Percentiles rank a stretch among this genome's conserved stretches.
Conservation (phyloP, 73 alveolate species). For the Tetrahymena malaccensis region DNA sequence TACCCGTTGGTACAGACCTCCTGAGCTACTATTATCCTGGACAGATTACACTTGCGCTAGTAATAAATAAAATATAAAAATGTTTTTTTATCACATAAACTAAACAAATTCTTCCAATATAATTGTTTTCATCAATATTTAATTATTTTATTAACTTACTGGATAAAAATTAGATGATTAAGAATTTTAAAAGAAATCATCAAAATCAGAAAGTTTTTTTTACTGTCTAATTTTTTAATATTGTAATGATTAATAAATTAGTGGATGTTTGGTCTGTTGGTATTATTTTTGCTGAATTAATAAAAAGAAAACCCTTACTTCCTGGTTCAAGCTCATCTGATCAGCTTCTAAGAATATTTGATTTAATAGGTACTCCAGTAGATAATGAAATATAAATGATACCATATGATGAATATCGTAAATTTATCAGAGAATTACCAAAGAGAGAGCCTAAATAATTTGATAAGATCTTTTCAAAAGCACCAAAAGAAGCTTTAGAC, state of each 20-base stretch:
- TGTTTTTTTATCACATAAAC: not conserved
- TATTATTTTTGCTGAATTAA: slow-evolving; percentile 86
- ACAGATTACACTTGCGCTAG: slow-evolving; percentile 44
- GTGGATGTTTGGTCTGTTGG: slow-evolving; percentile 93
- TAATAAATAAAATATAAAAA: not conserved
- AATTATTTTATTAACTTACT: not conserved
- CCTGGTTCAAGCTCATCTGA: slow-evolving; percentile 84
- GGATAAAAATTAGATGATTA: not conserved
- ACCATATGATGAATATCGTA: slow-evolving; percentile 33
- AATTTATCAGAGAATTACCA: slow-evolving; percentile 33
- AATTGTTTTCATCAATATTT: not conserved
- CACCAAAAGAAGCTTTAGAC: slow-evolving; percentile 62
- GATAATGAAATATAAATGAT: slow-evolving; percentile 50
- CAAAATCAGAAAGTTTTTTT: not conserved
- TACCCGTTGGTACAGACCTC: slow-evolving; percentile 87
- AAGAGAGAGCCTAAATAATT: slow-evolving; percentile 53
- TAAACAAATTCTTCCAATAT: not conserved
- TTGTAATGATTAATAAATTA: not conserved
- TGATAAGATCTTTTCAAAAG: slow-evolving; percentile 39
- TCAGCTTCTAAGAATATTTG: slow-evolving; percentile 75
- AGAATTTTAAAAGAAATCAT: not conserved
- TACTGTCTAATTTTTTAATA: too few relatives aligned
- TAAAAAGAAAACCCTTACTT: slow-evolving; percentile 72
- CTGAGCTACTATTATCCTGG: slow-evolving; percentile 61
- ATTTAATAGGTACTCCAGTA: slow-evolving; percentile 77